phyloP scores from a whole-genome alignment of 495 filamentous ascomycete species.

The Talaromyces nanjingensis region DNA sequence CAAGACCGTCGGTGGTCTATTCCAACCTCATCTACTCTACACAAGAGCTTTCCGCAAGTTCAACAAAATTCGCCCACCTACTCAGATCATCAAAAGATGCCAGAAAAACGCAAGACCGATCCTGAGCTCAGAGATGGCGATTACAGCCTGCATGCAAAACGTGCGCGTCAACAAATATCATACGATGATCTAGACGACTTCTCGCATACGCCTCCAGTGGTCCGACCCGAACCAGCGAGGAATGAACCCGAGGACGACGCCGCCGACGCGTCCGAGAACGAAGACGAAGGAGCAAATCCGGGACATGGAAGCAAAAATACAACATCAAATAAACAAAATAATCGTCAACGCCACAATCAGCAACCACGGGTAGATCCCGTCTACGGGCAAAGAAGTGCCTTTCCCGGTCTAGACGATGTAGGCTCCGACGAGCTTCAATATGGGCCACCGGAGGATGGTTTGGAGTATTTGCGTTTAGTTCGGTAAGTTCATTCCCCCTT shows the following conservation, averaged over 20 bases:
- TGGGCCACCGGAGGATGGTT: slow-evolving; percentile 49
- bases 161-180: slow-evolving; percentile 3
- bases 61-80: neutral
- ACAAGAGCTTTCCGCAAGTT: neutral
- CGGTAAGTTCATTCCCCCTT: slow-evolving; percentile 49
- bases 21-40: neutral
- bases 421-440: slow-evolving; percentile 45
- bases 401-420: slow-evolving; percentile 61
- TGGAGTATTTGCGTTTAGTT: slow-evolving; percentile 74
- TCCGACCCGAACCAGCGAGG: neutral
- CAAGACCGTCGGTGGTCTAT: neutral
- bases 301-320: neutral
- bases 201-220: neutral
- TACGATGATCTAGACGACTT: slow-evolving; percentile 6
- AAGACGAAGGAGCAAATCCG: neutral
- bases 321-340: neutral
- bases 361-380: slow-evolving; percentile 51
- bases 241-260: slow-evolving; percentile 11
- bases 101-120: slow-evolving; percentile 9
- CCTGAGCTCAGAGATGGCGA: neutral
- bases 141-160: neutral
- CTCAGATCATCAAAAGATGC: neutral
- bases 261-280: slow-evolving; percentile 11
- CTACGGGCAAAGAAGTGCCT: slow-evolving; percentile 70
- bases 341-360: slow-evolving; percentile 17